These are phyloP conservation scores for Backusella liffmaniae DNA, from an alignment of 192 early-diverging fungal species.

Conservation along the genomic window DNA sequence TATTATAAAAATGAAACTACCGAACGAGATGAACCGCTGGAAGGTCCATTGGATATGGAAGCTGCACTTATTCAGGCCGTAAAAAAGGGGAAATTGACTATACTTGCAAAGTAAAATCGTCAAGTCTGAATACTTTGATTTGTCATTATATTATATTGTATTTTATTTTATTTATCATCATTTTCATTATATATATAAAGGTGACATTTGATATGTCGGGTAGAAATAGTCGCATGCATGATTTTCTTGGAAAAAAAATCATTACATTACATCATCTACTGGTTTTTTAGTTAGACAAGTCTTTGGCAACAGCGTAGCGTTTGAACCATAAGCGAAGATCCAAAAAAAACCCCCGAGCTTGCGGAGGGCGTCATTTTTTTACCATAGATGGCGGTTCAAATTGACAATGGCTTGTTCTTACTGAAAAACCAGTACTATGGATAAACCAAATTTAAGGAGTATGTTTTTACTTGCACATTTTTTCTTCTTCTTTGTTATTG, in stretches of 20 bases:
- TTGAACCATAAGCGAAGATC: too few species aligned
- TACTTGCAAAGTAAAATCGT: conserved; percentile 8
- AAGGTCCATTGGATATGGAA: conserved; percentile 38
- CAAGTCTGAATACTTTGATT: background rate
- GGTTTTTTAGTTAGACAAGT: too few species aligned
- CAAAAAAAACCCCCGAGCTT: too few species aligned
- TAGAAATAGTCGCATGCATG: too few species aligned
- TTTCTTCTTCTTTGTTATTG: background rate
- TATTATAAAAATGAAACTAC: conserved; percentile 41
- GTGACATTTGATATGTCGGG: background rate
- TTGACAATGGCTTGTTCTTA: too few species aligned
- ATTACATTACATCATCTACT: too few species aligned
- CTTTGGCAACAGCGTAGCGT: too few species aligned
- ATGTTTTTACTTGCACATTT: background rate
- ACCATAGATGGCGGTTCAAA: too few species aligned
- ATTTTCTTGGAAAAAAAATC: too few species aligned
- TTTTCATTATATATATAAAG: background rate
- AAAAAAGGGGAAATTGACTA: conserved; percentile 46
- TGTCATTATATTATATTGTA: background rate
- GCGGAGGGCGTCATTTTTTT: too few species aligned
- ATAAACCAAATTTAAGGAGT: background rate
- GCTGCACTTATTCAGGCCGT: conserved; percentile 38
- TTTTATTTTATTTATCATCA: background rate
- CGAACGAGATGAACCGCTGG: conserved; percentile 20
- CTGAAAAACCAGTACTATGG: too few species aligned